Evolutionary conservation across 164 flowering plant genomes (phyloP).

Genomic region (Litsea cubeba): DNA sequence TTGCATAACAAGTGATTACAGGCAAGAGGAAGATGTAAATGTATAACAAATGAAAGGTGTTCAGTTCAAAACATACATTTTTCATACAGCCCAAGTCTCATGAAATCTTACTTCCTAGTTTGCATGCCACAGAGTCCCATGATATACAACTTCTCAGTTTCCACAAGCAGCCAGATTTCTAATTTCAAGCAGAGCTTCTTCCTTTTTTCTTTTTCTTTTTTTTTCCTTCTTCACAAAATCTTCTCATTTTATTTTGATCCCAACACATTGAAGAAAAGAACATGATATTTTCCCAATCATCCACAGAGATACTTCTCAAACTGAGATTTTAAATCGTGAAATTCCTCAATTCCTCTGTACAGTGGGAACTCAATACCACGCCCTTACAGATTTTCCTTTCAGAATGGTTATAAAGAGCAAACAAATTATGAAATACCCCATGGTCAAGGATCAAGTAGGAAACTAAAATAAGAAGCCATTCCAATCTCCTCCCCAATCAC

Average conservation of each 20-base stretch:
- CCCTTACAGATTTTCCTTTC: slow-evolving; percentile 7
- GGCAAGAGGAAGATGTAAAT: background rate
- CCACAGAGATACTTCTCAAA: background rate
- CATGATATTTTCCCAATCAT: background rate
- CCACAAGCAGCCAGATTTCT: background rate
- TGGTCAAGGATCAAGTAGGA: background rate
- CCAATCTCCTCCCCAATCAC: background rate
- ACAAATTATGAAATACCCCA: background rate
- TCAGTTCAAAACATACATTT: background rate
- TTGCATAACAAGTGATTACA: background rate
- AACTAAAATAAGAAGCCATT: background rate
- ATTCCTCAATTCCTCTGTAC: slow-evolving; percentile 16
- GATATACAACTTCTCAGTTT: slow-evolving; percentile 18
- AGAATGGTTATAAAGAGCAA: background rate
- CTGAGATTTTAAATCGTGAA: slow-evolving; percentile 7
- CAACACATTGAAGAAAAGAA: slow-evolving; percentile 2
- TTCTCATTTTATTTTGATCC: background rate
- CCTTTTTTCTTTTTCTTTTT: background rate
- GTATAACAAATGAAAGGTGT: slow-evolving; percentile 3
- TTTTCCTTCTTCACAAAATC: background rate
- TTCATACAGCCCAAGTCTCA: background rate
- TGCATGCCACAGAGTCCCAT: background rate
- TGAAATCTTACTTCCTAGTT: slow-evolving; percentile 17
- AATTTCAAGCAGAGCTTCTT: background rate
- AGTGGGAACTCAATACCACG: slow-evolving; percentile 12